These are phyloP conservation scores for Echinochloa phyllopogon DNA, from an alignment of 176 grass and related monocot species.

Conservation along the genomic window DNA sequence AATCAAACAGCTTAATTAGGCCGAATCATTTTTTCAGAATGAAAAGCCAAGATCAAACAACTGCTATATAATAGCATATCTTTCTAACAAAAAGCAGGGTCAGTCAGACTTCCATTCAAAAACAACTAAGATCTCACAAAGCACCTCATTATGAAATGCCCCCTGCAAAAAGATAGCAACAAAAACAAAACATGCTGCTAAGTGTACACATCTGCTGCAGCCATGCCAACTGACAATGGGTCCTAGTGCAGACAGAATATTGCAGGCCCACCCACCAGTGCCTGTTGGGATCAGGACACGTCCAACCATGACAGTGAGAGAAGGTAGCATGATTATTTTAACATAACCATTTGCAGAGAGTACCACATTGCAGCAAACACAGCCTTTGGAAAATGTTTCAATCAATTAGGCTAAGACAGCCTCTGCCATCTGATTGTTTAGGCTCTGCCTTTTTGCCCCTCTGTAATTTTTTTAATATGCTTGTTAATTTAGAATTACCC, in stretches of 20 bases:
- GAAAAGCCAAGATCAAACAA: constrained; percentile 49
- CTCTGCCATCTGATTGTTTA: constrained; percentile 52
- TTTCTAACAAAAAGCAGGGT: constrained; percentile 40
- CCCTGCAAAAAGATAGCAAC: constrained; percentile 22
- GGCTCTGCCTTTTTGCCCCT: constrained; percentile 32
- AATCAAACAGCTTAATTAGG: constrained; percentile 18
- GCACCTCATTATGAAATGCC: constrained; percentile 38
- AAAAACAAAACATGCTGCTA: neutral
- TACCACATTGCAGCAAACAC: constrained; percentile 38
- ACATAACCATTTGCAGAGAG: constrained; percentile 17
- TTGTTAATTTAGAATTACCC: constrained; percentile 51
- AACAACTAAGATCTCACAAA: constrained; percentile 48
- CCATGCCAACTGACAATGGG: constrained; percentile 5
- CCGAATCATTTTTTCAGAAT: constrained; percentile 32
- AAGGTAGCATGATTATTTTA: constrained; percentile 1
- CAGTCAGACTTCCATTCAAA: constrained; percentile 39
- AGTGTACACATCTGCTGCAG: neutral
- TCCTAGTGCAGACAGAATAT: neutral
- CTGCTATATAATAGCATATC: constrained; percentile 46
- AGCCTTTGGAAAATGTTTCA: constrained; percentile 37
- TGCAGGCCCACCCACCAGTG: constrained; percentile 9
- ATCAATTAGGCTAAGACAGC: constrained; percentile 47
- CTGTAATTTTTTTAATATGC: neutral
- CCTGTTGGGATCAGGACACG: neutral
- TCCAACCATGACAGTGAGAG: constrained; percentile 33